Evolutionary conservation across 2,329 filamentous ascomycete genomes (phyloP).

Genomic region (Aspergillus sp.): DNA sequence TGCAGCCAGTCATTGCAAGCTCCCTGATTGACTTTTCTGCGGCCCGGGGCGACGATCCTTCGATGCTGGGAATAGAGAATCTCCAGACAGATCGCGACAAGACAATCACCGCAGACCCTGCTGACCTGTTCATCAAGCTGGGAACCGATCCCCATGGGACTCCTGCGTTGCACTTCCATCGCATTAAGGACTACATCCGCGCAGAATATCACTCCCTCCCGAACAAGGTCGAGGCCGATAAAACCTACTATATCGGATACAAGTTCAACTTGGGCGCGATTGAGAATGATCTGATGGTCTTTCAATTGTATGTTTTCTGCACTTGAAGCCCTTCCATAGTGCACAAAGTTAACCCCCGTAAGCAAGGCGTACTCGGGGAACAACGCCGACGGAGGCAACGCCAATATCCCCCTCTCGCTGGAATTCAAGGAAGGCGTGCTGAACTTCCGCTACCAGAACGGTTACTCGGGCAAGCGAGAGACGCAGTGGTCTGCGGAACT

Average conservation of each 20-base stretch:
- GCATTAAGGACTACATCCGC: slow-evolving; percentile 14
- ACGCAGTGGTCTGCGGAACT: slow-evolving; percentile 8
- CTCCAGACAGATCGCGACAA: slow-evolving; percentile 13
- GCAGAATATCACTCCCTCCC: slow-evolving; percentile 15
- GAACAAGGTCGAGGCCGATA: slow-evolving; percentile 7
- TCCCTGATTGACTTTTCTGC: slow-evolving; percentile 11
- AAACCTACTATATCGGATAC: slow-evolving; percentile 16
- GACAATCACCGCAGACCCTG: slow-evolving; percentile 6
- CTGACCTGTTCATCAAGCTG: slow-evolving; percentile 17
- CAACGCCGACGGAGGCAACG: slow-evolving; percentile 1
- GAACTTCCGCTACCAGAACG: slow-evolving; percentile 12
- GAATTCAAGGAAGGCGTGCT: slow-evolving; percentile 10
- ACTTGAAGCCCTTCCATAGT: not conserved
- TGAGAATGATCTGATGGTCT: slow-evolving; percentile 13
- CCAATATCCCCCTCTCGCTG: slow-evolving; percentile 14
- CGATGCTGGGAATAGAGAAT: slow-evolving; percentile 12
- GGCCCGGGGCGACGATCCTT: slow-evolving; percentile 12
- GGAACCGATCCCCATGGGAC: slow-evolving; percentile 13
- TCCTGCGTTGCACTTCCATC: slow-evolving; percentile 14
- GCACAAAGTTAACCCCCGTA: not conserved
- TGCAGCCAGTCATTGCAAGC: not conserved
- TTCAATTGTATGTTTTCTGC: slow-evolving; percentile 11
- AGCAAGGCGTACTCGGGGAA: slow-evolving; percentile 12
- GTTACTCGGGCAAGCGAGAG: slow-evolving; percentile 1
- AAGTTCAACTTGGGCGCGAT: slow-evolving; percentile 9